These are phyloP conservation scores for Aspergillus mulundensis DNA, from an alignment of 495 filamentous ascomycete genomes.

Conservation along the genomic window DNA sequence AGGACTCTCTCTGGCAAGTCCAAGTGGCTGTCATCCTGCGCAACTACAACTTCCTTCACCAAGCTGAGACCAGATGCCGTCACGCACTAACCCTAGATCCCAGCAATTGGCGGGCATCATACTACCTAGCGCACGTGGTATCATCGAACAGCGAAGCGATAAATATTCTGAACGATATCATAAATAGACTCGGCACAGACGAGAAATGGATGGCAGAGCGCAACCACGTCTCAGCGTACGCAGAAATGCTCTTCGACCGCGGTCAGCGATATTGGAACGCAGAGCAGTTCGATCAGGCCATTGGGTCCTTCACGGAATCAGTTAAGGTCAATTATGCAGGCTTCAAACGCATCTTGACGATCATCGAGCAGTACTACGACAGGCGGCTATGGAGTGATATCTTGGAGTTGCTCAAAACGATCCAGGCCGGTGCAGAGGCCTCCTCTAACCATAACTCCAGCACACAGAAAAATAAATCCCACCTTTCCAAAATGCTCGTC, in stretches of 20 bases:
- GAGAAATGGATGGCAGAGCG: conserved; percentile 7
- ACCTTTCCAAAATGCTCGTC: conserved; percentile 16
- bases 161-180: conserved; percentile 18
- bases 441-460: not conserved
- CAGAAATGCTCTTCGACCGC: conserved; percentile 19
- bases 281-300: conserved; percentile 24
- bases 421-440: conserved; percentile 16
- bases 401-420: conserved; percentile 25
- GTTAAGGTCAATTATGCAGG: conserved; percentile 7
- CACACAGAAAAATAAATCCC: conserved; percentile 5
- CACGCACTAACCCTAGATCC: conserved; percentile 31
- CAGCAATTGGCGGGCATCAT: conserved; percentile 34
- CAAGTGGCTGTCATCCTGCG: conserved; percentile 28
- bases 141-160: conserved; percentile 25
- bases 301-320: conserved; percentile 8
- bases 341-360: conserved; percentile 17
- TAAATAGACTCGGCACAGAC: conserved; percentile 2
- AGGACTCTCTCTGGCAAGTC: conserved; percentile 33
- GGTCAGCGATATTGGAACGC: conserved; percentile 18
- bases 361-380: conserved; percentile 25
- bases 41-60: conserved; percentile 3
- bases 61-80: conserved; percentile 21
- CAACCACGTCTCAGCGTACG: not conserved
- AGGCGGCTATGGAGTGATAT: conserved; percentile 26
- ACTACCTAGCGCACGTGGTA: conserved; percentile 27